These are phyloP conservation scores for Oryza australiensis DNA, from an alignment of 176 grass and related monocot genomes.

Conservation along the genomic window DNA sequence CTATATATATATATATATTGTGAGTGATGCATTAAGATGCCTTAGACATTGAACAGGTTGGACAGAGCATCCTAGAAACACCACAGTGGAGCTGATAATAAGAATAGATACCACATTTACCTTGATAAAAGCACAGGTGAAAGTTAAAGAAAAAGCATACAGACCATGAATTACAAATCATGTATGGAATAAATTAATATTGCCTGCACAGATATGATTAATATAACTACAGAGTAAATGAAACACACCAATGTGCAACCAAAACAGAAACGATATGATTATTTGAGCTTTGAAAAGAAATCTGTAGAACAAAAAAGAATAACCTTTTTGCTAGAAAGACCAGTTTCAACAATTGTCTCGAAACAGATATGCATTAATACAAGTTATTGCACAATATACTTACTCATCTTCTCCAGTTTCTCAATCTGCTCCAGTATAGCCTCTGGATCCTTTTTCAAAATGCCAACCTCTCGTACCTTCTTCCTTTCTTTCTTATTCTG, in stretches of 20 bases:
- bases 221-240: neutral
- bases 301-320: neutral
- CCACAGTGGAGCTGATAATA: conserved; percentile 15
- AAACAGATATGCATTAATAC: conserved; percentile 8
- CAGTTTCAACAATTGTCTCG: conserved; percentile 18
- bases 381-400: conserved; percentile 35
- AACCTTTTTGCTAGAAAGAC: conserved; percentile 2
- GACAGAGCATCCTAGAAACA: conserved; percentile 17
- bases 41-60: conserved; percentile 6
- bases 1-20: neutral
- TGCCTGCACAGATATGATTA: neutral
- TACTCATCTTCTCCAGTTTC: conserved; percentile 98
- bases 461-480: conserved; percentile 97
- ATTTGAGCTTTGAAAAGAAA: conserved; percentile 13
- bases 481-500: conserved; percentile 99
- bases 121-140: neutral
- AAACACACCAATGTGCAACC: neutral
- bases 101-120: conserved; percentile 7
- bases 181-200: neutral
- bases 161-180: neutral
- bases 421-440: conserved; percentile 85
- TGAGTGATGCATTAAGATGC: conserved; percentile 22
- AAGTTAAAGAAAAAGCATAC: neutral
- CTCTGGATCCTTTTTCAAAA: conserved; percentile 95
- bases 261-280: conserved; percentile 1